Percentiles rank a stretch among this genome's conserved stretches.
Evolutionary conservation across 768 basidiomycete genomes (phyloP).

Genomic region (Phylloporus scabripes): DNA sequence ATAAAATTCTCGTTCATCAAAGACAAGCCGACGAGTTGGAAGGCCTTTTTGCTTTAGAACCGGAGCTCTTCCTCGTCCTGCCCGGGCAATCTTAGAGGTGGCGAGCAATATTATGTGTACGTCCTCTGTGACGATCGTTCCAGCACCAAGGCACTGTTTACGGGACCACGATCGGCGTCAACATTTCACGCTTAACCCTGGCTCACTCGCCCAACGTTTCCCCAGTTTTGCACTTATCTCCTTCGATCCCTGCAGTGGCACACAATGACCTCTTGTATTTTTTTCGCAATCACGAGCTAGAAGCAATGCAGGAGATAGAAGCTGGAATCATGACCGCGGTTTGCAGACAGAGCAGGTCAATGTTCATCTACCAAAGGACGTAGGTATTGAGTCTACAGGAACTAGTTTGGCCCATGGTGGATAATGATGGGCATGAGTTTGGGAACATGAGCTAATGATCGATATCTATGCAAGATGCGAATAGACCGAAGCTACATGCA

Average conservation of each 20-base stretch:
- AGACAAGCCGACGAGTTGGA: conserved; percentile 9
- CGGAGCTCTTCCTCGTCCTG: conserved; percentile 28
- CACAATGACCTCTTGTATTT: conserved; percentile 33
- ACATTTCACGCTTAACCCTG: conserved; percentile 25
- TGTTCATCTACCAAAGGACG: background rate
- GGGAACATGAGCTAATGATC: background rate
- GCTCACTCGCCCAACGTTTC: conserved; percentile 16
- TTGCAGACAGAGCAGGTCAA: conserved; percentile 7
- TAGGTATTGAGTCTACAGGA: background rate
- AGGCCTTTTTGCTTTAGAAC: conserved; percentile 14
- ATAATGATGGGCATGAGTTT: background rate
- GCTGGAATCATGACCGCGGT: conserved; percentile 13
- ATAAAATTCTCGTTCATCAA: conserved; percentile 22
- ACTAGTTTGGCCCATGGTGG: background rate
- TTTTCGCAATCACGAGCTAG: conserved; percentile 30
- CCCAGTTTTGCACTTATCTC: conserved; percentile 19
- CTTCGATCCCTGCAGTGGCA: conserved; percentile 26
- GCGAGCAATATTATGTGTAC: conserved; percentile 37
- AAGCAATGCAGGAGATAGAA: conserved; percentile 6
- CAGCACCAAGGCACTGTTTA: background rate
- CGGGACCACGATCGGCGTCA: conserved; percentile 32
- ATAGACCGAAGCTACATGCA: conserved; percentile 1
- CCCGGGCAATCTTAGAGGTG: conserved; percentile 32
- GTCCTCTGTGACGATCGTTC: background rate
- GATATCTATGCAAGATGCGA: background rate